A percentile compares a stretch with the other conserved stretches of the same genome.
Conservation (phyloP, 345 rosid species). For the Salix dunnii region DNA sequence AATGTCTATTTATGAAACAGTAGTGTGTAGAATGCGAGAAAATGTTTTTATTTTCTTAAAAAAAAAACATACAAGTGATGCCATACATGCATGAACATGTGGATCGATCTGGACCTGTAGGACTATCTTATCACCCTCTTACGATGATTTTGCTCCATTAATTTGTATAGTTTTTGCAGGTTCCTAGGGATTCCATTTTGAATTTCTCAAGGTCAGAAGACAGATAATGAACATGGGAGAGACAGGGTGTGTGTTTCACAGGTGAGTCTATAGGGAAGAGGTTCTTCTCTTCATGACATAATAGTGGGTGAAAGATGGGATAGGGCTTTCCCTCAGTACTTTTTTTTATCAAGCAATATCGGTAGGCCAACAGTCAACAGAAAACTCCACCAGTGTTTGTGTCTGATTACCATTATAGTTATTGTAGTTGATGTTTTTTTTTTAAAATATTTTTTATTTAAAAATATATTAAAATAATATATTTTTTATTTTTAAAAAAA, state of each 20-base stretch:
- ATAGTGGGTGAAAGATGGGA: conserved; percentile 13
- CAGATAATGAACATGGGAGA: neutral
- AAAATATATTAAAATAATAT: no score
- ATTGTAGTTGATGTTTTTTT: no score
- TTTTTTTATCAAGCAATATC: conserved; percentile 13
- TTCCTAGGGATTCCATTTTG: neutral
- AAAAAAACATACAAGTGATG: neutral
- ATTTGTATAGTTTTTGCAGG: neutral
- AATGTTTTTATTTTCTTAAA: neutral
- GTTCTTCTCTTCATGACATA: neutral
- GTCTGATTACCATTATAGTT: no score
- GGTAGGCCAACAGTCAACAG: conserved; percentile 26
- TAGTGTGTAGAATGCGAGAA: neutral
- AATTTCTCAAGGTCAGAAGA: neutral
- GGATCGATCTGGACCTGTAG: neutral
- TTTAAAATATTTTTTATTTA: no score
- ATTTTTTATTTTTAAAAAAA: no score
- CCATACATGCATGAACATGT: neutral
- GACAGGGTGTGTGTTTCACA: neutral
- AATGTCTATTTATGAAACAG: neutral
- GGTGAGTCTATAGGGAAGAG: conserved; percentile 8
- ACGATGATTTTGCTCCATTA: neutral
- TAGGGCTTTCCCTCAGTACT: conserved; percentile 17
- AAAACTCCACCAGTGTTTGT: neutral
- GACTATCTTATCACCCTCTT: neutral